These are phyloP conservation scores for Sporodiniella umbellata DNA, from an alignment of 371 early-diverging fungal species.

Conservation along the genomic window DNA sequence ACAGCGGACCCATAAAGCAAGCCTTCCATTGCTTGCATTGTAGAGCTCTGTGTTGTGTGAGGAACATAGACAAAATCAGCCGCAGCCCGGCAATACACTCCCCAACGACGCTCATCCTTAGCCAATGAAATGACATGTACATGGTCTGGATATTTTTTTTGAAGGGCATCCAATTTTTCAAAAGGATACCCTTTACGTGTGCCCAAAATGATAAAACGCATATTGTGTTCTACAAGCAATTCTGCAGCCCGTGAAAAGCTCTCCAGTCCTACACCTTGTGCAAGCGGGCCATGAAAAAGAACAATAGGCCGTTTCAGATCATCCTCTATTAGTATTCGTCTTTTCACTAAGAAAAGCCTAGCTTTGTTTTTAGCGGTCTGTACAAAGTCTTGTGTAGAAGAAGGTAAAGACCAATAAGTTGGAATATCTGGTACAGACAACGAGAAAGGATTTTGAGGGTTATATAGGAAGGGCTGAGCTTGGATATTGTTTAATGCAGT, in stretches of 20 bases:
- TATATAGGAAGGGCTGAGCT: slow-evolving; percentile 10
- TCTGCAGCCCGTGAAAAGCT: slow-evolving; percentile 42
- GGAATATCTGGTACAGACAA: slow-evolving; percentile 13
- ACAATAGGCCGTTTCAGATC: slow-evolving; percentile 55
- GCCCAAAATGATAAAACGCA: slow-evolving; percentile 58
- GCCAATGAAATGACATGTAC: slow-evolving; percentile 42
- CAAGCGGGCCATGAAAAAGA: slow-evolving; percentile 53
- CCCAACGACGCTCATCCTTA: slow-evolving; percentile 50
- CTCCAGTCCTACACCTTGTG: slow-evolving; percentile 42
- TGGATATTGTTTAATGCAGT: slow-evolving; percentile 30
- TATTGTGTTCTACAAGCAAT: slow-evolving; percentile 44
- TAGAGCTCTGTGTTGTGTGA: slow-evolving; percentile 39
- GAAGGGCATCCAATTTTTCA: slow-evolving; percentile 37
- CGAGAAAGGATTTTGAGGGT: slow-evolving; percentile 7
- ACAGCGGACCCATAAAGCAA: slow-evolving; percentile 62
- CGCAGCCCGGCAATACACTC: slow-evolving; percentile 54
- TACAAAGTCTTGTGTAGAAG: slow-evolving; percentile 31
- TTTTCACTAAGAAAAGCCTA: slow-evolving; percentile 46
- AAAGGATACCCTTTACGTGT: slow-evolving; percentile 51
- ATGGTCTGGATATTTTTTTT: slow-evolving; percentile 44
- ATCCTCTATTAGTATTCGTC: slow-evolving; percentile 34
- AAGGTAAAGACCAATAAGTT: slow-evolving; percentile 28
- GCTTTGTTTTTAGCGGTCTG: slow-evolving; percentile 50
- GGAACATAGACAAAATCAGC: slow-evolving; percentile 63
- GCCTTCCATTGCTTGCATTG: slow-evolving; percentile 58